Evolutionary conservation across 148 eudicot species (phyloP).

Genomic region (Diospyros kaki): DNA sequence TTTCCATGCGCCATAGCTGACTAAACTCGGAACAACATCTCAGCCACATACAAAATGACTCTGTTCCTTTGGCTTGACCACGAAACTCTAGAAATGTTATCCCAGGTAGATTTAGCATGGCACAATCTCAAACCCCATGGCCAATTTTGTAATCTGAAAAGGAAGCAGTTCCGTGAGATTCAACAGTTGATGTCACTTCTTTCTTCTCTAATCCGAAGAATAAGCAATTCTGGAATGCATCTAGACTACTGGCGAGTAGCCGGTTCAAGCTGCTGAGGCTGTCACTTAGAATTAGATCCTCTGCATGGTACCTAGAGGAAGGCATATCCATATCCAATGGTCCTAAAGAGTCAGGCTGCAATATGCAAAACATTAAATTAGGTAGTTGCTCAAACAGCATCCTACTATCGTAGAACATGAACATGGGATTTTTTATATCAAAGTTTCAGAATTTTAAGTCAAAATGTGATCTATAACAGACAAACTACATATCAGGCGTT

Average conservation of each 20-base stretch:
- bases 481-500: neutral
- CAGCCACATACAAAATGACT: neutral
- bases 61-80: neutral
- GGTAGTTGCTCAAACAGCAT: slow-evolving; percentile 9
- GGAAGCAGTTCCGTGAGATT: slow-evolving; percentile 47
- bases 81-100: neutral
- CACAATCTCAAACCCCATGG: slow-evolving; percentile 22
- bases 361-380: slow-evolving; percentile 17
- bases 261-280: slow-evolving; percentile 88
- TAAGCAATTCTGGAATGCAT: slow-evolving; percentile 78
- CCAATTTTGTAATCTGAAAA: slow-evolving; percentile 47
- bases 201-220: slow-evolving; percentile 62
- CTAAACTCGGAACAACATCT: neutral
- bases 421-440: neutral
- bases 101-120: neutral
- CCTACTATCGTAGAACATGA: neutral
- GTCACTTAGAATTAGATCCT: slow-evolving; percentile 77
- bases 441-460: neutral
- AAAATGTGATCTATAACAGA: neutral
- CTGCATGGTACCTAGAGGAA: slow-evolving; percentile 72
- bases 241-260: slow-evolving; percentile 86
- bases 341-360: slow-evolving; percentile 95
- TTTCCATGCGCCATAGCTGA: neutral
- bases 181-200: slow-evolving; percentile 36
- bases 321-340: slow-evolving; percentile 83